Conservation (phyloP, 257 asterid species). For the Anisodus tanguticus region DNA sequence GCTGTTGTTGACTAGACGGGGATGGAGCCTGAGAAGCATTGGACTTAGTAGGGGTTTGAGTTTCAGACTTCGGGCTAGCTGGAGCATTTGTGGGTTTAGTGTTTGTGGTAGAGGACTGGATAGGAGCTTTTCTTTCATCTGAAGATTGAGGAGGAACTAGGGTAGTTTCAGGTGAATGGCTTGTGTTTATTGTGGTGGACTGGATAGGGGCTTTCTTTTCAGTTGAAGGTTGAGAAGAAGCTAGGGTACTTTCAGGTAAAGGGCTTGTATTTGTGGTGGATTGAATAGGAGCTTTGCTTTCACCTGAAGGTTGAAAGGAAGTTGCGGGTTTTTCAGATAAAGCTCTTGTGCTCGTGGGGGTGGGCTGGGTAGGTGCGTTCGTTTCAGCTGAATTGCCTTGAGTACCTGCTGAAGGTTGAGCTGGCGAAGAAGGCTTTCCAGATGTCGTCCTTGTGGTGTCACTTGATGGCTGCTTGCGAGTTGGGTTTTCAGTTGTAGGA, state of each 20-base stretch:
- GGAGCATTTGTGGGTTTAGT: conserved; percentile 32
- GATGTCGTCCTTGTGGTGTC: background rate
- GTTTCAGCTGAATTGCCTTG: conserved; percentile 23
- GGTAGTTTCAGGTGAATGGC: background rate
- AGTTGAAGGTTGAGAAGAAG: conserved; percentile 16
- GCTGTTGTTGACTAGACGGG: conserved; percentile 37
- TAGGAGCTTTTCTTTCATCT: conserved; percentile 32
- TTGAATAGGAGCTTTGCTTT: conserved; percentile 31
- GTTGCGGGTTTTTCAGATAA: background rate
- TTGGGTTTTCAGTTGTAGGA: background rate
- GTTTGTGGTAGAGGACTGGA: conserved; percentile 12
- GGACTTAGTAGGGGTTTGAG: conserved; percentile 27
- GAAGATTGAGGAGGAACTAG: conserved; percentile 25
- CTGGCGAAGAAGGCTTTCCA: conserved; percentile 22
- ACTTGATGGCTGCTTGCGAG: conserved; percentile 25
- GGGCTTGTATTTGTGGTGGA: conserved; percentile 26
- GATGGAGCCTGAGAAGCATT: no score
- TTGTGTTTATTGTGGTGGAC: background rate
- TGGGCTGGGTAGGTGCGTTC: conserved; percentile 24
- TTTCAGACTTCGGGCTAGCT: conserved; percentile 28
- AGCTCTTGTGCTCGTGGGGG: background rate
- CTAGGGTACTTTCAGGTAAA: background rate
- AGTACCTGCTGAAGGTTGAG: conserved; percentile 19
- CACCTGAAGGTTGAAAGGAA: conserved; percentile 22
- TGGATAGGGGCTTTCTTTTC: conserved; percentile 16